A percentile compares a stretch with the other conserved stretches of the same genome.
These are phyloP conservation scores for Cladobotryum mycophilum DNA, from an alignment of 2,329 filamentous ascomycete genomes.

Conservation along the genomic window DNA sequence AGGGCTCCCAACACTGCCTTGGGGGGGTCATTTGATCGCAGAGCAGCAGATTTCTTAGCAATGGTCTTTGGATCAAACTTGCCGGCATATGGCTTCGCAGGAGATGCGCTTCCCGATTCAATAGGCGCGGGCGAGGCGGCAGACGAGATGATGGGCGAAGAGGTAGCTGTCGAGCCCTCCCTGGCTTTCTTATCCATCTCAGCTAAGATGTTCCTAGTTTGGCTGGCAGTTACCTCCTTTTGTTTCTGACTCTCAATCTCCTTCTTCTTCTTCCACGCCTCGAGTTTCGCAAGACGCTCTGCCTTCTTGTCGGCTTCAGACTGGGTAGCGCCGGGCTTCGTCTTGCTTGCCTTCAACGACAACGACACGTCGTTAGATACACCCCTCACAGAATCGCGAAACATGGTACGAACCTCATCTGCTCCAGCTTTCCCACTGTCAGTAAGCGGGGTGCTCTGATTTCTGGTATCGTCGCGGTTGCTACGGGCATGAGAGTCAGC, in stretches of 20 bases:
- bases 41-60: slow-evolving; percentile 66
- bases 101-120: slow-evolving; percentile 39
- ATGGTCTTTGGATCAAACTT: slow-evolving; percentile 87
- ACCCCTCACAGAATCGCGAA: neutral
- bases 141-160: slow-evolving; percentile 46
- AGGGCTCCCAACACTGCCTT: slow-evolving; percentile 44
- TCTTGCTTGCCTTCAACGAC: slow-evolving; percentile 44
- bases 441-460: slow-evolving; percentile 43
- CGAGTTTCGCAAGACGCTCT: slow-evolving; percentile 72
- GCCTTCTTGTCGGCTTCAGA: slow-evolving; percentile 69
- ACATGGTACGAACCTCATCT: slow-evolving; percentile 48
- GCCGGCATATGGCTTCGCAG: slow-evolving; percentile 58
- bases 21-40: slow-evolving; percentile 48
- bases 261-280: slow-evolving; percentile 89
- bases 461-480: slow-evolving; percentile 58
- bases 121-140: slow-evolving; percentile 43
- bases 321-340: slow-evolving; percentile 40
- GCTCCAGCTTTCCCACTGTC: slow-evolving; percentile 44
- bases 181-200: slow-evolving; percentile 68
- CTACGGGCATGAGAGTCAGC: slow-evolving; percentile 62
- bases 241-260: slow-evolving; percentile 69
- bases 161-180: slow-evolving; percentile 35
- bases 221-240: slow-evolving; percentile 58
- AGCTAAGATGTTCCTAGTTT: slow-evolving; percentile 60
- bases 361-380: slow-evolving; percentile 17